Base-by-base conservation (phyloP, 768 basidiomycete species). In the Hygrophoropsis aurantiaca region DNA sequence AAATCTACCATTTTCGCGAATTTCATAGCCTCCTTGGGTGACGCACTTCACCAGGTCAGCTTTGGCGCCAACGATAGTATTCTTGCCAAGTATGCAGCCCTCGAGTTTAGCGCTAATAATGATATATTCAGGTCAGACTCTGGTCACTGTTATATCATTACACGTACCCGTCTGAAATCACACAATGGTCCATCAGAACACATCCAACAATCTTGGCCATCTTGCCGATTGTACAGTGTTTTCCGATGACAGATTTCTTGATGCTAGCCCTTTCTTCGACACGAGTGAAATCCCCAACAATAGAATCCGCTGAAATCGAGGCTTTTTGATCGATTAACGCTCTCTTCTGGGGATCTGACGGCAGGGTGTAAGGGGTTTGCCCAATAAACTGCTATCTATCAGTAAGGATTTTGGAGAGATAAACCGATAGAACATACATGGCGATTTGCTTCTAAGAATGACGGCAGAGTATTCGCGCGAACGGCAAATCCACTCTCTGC, bases 121-220 rank as follows among this genome's bases (percentile, higher is more conserved):
- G n/a, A n/a, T n/a, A n/a, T n/a, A 10, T 13, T 20, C 5, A 15
- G 6, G 44, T 30, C 5, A 36, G n/a, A 32, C 5, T 60, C 81
- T 59, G n/a, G n/a, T n/a, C n/a, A n/a, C n/a, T n/a, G n/a, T n/a
- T n/a, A n/a, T n/a, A n/a, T n/a, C n/a, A n/a, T n/a, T n/a, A n/a
- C n/a, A n/a, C n/a, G n/a, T 52, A 92, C 94, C 92, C 91, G 48
- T 95, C 92, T 35, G 80, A 87, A 11, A 97, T 70, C 4, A 89
- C 78, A 56, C 93, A 94, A 58, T 95, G 93, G 59, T 97, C 94
- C 53, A 94, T 74, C 19, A 97, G 62, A 6, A 95, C 79, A 54
- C 88, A 94, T 10, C 89, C 87, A 2, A 74, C 75, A 39, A 97
- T 82, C 64, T 83, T 90, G n/a, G 79, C 87, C 74, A 85, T 85